These are phyloP conservation scores for Chlorella sp. DNA, from an alignment of 139 green algal genomes.

Conservation along the genomic window DNA sequence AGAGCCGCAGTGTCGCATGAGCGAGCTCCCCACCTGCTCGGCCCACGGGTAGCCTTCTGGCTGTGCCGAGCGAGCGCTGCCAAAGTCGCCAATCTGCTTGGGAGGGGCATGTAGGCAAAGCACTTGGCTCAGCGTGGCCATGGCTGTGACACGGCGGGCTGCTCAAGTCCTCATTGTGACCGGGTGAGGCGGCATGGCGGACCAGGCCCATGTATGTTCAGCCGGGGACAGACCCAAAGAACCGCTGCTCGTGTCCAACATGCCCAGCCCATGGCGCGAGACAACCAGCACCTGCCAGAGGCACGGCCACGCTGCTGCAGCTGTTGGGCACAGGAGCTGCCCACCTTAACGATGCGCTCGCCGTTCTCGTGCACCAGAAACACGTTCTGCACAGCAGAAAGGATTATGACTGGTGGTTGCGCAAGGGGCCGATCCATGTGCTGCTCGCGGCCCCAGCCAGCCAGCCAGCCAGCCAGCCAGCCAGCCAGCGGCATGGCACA, in stretches of 20 bases:
- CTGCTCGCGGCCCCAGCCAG: neutral
- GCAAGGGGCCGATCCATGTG: neutral
- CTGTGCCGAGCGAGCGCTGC: conserved; percentile 70
- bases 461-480: neutral
- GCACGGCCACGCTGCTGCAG: neutral
- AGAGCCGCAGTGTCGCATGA: too few relatives aligned
- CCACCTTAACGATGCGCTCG: conserved; percentile 71
- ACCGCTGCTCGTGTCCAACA: neutral
- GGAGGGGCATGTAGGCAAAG: neutral
- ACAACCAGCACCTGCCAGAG: neutral
- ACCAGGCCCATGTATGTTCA: neutral
- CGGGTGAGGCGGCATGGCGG: too few relatives aligned
- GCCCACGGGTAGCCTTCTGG: conserved; percentile 50
- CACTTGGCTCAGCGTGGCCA: neutral
- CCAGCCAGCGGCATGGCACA: neutral
- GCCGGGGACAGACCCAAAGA: neutral
- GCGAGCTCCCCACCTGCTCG: conserved; percentile 40
- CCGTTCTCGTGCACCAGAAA: conserved; percentile 66
- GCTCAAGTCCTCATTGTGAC: too few relatives aligned
- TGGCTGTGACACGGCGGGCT: too few relatives aligned
- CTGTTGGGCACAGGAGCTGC: neutral
- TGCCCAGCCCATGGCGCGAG: neutral
- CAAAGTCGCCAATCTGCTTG: conserved; percentile 84
- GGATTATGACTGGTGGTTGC: neutral
- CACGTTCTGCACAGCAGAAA: conserved; percentile 64